Conservation (phyloP, 345 rosid genomes). For the Arabidopsis arenosa region DNA sequence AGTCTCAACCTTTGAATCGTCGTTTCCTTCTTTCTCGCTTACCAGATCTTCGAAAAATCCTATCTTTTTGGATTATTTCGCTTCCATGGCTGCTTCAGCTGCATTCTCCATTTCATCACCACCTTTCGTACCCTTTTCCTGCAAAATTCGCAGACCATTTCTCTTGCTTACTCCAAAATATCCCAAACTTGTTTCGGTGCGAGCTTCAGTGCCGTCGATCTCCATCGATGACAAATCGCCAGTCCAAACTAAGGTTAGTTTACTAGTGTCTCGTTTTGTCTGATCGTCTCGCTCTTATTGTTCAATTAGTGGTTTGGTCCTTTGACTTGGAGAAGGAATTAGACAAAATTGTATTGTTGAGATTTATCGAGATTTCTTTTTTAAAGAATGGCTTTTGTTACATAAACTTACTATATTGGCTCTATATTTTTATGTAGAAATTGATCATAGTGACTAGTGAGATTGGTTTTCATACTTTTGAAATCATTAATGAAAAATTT, state of each 20-base stretch:
- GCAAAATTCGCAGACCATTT: constrained; percentile 46
- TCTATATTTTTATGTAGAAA: background rate
- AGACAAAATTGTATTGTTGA: background rate
- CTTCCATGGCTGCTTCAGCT: constrained; percentile 53
- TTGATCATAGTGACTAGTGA: constrained; percentile 3
- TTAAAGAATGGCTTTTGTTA: background rate
- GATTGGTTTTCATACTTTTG: background rate
- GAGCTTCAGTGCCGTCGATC: constrained; percentile 60
- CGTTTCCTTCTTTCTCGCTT: constrained; percentile 18
- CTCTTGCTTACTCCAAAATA: constrained; percentile 31
- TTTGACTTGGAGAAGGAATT: constrained; percentile 17
- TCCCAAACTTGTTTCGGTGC: constrained; percentile 58
- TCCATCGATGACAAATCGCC: constrained; percentile 50
- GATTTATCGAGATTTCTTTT: background rate
- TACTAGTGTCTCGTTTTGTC: background rate
- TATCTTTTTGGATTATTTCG: background rate
- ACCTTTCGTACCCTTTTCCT: constrained; percentile 48
- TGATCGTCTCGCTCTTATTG: constrained; percentile 20
- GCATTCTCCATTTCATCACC: constrained; percentile 51
- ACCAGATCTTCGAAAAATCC: constrained; percentile 35
- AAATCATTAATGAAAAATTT: constrained; percentile 9
- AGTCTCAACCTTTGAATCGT: constrained; percentile 42
- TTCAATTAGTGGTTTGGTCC: constrained; percentile 1
- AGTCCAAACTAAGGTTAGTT: constrained; percentile 58
- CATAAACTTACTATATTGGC: background rate